Percentiles rank a stretch among this genome's conserved stretches.
These are phyloP conservation scores for Solanum arcanum DNA, from an alignment of 257 asterid species.

Conservation along the genomic window DNA sequence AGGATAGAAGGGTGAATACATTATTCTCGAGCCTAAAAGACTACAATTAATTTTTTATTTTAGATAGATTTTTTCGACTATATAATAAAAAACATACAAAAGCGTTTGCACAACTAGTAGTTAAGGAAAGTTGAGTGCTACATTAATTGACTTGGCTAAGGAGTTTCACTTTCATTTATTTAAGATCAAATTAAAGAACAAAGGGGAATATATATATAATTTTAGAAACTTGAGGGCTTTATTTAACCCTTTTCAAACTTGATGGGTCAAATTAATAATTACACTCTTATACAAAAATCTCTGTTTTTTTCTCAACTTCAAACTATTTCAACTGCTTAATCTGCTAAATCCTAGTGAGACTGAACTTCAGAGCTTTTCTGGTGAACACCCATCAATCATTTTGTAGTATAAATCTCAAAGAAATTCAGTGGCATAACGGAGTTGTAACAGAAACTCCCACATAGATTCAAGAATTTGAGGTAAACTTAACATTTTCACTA, in stretches of 20 bases:
- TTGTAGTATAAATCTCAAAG: not conserved
- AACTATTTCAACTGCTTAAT: not conserved
- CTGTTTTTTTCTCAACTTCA: not conserved
- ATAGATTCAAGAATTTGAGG: not conserved
- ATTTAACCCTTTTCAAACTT: not conserved
- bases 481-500: not conserved
- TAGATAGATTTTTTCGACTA: rapidly evolving
- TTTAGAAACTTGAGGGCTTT: not conserved
- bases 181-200: not conserved
- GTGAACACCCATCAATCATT: not conserved
- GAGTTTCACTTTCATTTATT: not conserved
- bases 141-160: not conserved
- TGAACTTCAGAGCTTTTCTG: not conserved
- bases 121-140: not conserved
- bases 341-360: not conserved
- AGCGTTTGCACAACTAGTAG: not conserved
- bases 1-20: not conserved
- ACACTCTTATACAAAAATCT: not conserved
- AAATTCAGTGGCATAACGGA: not conserved
- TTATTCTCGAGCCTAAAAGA: not conserved
- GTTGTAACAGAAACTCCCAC: not conserved
- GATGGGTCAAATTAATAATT: not conserved
- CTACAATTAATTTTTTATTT: rapidly evolving
- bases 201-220: not conserved
- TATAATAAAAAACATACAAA: no score